phyloP scores from a whole-genome alignment of 768 basidiomycete species.

The Trametes gibbosa region DNA sequence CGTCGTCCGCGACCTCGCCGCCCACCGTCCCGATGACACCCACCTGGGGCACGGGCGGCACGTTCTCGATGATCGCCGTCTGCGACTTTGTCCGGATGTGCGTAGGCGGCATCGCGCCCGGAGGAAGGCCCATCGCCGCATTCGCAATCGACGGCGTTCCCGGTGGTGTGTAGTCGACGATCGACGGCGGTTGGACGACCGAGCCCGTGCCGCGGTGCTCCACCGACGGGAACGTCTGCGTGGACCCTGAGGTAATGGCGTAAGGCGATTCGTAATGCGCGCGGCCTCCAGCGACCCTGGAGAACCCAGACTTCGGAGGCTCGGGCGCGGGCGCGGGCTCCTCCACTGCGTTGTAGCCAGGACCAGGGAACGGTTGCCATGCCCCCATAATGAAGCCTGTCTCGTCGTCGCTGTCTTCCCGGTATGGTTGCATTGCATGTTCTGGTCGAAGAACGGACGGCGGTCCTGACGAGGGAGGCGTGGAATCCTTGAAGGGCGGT shows the following conservation, averaged over 20 bases:
- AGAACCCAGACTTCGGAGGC: conserved; percentile 60
- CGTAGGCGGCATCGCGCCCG: conserved; percentile 63
- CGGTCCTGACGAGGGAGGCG: conserved; percentile 48
- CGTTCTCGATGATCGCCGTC: conserved; percentile 72
- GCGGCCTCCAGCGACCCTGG: conserved; percentile 82
- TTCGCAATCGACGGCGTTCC: conserved; percentile 50
- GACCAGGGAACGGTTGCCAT: conserved; percentile 74
- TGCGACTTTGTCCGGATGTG: conserved; percentile 79
- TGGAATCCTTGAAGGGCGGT: conserved; percentile 26
- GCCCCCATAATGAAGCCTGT: conserved; percentile 89
- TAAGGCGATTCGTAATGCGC: conserved; percentile 87
- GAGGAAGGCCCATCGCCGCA: conserved; percentile 44
- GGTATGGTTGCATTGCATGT: conserved; percentile 71
- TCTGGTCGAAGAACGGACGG: conserved; percentile 79
- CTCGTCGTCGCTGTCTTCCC: conserved; percentile 78
- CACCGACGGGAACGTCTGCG: conserved; percentile 64
- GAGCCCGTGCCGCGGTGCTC: conserved; percentile 34
- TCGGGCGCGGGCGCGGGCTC: conserved; percentile 33
- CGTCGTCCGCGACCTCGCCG: conserved; percentile 28
- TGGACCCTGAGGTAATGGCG: conserved; percentile 63
- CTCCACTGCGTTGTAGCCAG: conserved; percentile 47
- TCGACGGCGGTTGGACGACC: conserved; percentile 16
- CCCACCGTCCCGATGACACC: neutral
- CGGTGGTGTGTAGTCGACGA: conserved; percentile 43
- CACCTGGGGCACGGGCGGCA: conserved; percentile 11